These are phyloP conservation scores for Sonneratia alba DNA, from an alignment of 345 rosid genomes.

Conservation along the genomic window DNA sequence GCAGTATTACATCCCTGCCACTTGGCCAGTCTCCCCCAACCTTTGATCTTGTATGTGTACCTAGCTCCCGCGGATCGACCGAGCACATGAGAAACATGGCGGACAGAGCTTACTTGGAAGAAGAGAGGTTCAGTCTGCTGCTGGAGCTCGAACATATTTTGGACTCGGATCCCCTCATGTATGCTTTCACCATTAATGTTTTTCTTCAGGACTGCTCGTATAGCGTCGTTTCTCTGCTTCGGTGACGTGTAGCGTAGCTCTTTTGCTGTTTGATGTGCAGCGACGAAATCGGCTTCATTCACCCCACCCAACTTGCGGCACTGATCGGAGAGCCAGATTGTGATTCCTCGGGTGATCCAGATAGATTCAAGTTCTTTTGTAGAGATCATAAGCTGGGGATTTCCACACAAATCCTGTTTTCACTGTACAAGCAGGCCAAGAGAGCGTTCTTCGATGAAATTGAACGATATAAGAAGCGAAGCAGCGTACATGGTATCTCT, in stretches of 20 bases:
- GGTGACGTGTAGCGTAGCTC: neutral
- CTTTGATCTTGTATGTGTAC: neutral
- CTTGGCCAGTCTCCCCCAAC: neutral
- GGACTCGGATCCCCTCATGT: conserved; percentile 74
- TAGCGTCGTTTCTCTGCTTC: neutral
- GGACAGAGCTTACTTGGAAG: conserved; percentile 16
- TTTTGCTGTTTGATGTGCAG: conserved; percentile 20
- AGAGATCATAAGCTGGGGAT: conserved; percentile 76
- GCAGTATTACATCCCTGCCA: neutral
- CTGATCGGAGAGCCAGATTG: conserved; percentile 30
- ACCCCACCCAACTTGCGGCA: conserved; percentile 64
- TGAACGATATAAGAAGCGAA: conserved; percentile 25
- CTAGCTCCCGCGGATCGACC: neutral
- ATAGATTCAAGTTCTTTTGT: conserved; percentile 41
- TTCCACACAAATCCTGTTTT: conserved; percentile 50
- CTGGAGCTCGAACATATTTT: conserved; percentile 45
- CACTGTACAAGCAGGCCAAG: conserved; percentile 50
- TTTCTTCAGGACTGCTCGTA: neutral
- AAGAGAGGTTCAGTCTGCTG: conserved; percentile 26
- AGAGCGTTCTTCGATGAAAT: conserved; percentile 36
- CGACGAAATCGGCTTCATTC: conserved; percentile 81
- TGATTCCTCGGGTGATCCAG: neutral
- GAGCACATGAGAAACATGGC: conserved; percentile 17
- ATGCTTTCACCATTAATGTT: conserved; percentile 14
- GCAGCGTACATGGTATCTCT: conserved; percentile 5